phyloP scores from a whole-genome alignment of 2,329 filamentous ascomycete species.

The Alternaria brassicae region DNA sequence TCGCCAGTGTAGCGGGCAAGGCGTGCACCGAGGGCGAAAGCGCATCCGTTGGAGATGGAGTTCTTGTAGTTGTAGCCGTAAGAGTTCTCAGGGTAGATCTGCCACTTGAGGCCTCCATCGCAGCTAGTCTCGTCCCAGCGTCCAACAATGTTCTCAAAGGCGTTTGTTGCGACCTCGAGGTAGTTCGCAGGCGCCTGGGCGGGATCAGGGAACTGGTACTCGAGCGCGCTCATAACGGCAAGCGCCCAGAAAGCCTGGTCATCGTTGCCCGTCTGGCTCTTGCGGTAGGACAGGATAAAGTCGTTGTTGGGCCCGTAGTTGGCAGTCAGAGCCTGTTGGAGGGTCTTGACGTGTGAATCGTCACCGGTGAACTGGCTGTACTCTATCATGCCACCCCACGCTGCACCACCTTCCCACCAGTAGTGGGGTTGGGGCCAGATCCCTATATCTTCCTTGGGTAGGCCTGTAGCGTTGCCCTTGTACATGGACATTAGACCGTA shows the following conservation, averaged over 20 bases:
- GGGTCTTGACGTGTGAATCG: slow-evolving; percentile 50
- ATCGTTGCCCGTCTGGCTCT: slow-evolving; percentile 66
- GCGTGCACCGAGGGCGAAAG: slow-evolving; percentile 81
- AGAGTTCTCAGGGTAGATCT: slow-evolving; percentile 78
- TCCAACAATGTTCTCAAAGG: slow-evolving; percentile 73
- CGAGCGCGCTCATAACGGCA: slow-evolving; percentile 70
- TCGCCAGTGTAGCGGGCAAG: slow-evolving; percentile 74
- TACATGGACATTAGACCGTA: slow-evolving; percentile 48
- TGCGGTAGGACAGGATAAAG: slow-evolving; percentile 54
- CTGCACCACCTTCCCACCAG: slow-evolving; percentile 57
- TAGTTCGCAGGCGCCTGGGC: slow-evolving; percentile 57
- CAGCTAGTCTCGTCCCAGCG: slow-evolving; percentile 76
- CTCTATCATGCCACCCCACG: slow-evolving; percentile 51
- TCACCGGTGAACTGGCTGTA: slow-evolving; percentile 58
- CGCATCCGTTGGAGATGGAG: slow-evolving; percentile 78
- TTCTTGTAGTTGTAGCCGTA: slow-evolving; percentile 83
- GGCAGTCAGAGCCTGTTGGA: slow-evolving; percentile 53
- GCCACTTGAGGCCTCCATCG: slow-evolving; percentile 78
- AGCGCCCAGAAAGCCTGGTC: slow-evolving; percentile 79
- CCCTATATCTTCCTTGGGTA: slow-evolving; percentile 43
- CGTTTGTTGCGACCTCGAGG: slow-evolving; percentile 71
- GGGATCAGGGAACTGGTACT: slow-evolving; percentile 71
- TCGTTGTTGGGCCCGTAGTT: slow-evolving; percentile 53
- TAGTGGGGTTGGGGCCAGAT: slow-evolving; percentile 55
- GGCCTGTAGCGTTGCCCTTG: slow-evolving; percentile 36